A percentile compares a stretch with the other conserved stretches of the same genome.
These are phyloP conservation scores for Solanum ossicruentum DNA, from an alignment of 257 asterid species.

Conservation along the genomic window DNA sequence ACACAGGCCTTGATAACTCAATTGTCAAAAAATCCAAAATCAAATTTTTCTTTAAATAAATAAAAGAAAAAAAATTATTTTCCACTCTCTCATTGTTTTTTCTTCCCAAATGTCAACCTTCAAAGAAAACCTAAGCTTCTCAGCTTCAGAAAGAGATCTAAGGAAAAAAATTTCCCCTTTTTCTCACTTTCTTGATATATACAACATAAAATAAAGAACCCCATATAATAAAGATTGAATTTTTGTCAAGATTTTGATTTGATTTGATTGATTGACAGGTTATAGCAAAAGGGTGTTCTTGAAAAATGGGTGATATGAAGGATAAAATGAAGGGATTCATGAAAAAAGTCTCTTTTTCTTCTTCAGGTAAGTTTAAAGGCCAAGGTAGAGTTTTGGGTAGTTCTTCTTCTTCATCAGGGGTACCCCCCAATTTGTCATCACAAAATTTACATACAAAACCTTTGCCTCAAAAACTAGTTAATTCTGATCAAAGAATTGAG, in stretches of 20 bases:
- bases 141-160: background rate
- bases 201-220: background rate
- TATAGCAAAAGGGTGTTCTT: background rate
- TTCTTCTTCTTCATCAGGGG: slow-evolving; percentile 30
- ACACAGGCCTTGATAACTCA: background rate
- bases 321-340: slow-evolving; percentile 84
- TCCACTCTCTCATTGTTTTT: background rate
- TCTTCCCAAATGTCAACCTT: background rate
- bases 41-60: background rate
- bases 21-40: background rate
- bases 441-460: slow-evolving; percentile 14
- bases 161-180: background rate
- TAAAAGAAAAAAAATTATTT: background rate
- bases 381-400: slow-evolving; percentile 80
- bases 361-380: slow-evolving; percentile 82
- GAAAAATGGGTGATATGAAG: slow-evolving; percentile 70
- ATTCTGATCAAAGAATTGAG: slow-evolving; percentile 13
- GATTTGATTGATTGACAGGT: background rate
- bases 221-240: background rate
- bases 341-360: slow-evolving; percentile 71
- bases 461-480: slow-evolving; percentile 11
- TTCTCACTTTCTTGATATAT: background rate
- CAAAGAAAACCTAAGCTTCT: background rate
- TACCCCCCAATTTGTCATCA: slow-evolving; percentile 10
- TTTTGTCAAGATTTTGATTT: background rate